phyloP scores from a whole-genome alignment of 2,329 filamentous ascomycete species.

The Aureobasidium sp. region DNA sequence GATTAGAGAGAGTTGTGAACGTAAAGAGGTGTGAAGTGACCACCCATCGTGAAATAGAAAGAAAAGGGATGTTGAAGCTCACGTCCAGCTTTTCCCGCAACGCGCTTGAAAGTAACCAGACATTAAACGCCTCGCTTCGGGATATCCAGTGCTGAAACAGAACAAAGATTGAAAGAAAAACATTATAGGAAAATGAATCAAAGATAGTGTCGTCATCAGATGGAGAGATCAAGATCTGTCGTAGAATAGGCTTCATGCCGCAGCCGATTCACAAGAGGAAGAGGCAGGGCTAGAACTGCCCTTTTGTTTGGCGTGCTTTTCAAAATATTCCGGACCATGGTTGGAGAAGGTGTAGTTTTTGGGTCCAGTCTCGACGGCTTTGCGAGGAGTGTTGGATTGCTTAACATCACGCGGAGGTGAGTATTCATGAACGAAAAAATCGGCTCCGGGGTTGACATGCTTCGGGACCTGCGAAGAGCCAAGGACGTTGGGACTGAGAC shows the following conservation, averaged over 20 bases:
- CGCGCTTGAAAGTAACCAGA: not conserved
- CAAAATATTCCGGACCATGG: conserved; percentile 37
- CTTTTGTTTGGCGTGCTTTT: conserved; percentile 18
- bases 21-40: not conserved
- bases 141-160: conserved; percentile 7
- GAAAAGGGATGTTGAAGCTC: not conserved
- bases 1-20: conserved; percentile 6
- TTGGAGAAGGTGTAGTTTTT: conserved; percentile 43
- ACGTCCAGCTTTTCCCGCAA: not conserved
- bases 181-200: not conserved
- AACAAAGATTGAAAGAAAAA: not conserved
- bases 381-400: conserved; percentile 22
- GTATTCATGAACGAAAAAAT: conserved; percentile 40
- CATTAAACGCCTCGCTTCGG: conserved; percentile 10
- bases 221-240: not conserved
- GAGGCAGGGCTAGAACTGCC: conserved; percentile 10
- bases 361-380: conserved; percentile 21
- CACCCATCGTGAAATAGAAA: not conserved
- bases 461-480: conserved; percentile 21
- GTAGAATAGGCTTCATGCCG: not conserved
- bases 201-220: conserved; percentile 9
- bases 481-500: conserved; percentile 2
- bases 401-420: conserved; percentile 35
- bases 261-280: not conserved
- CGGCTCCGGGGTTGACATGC: conserved; percentile 20